Percentiles rank a stretch among this genome's conserved stretches.
These are phyloP conservation scores for Phialemonium atrogriseum DNA, from an alignment of 2,329 filamentous ascomycete species.

Conservation along the genomic window DNA sequence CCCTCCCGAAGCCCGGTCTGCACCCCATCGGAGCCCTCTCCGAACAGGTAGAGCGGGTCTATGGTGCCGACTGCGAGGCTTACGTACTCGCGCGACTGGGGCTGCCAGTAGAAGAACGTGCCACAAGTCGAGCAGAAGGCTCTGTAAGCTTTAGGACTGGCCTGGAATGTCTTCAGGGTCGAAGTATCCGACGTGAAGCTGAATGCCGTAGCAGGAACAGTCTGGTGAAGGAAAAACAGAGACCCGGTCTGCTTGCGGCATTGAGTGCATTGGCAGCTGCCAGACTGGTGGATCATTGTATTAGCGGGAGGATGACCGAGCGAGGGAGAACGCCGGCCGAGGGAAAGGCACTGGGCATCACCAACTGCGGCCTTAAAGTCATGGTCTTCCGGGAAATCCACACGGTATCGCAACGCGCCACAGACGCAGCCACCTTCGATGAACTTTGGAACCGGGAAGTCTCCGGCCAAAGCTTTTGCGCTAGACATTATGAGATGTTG, in stretches of 20 bases:
- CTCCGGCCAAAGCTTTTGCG: slow-evolving; percentile 5
- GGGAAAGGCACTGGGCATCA: too few species aligned
- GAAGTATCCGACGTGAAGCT: slow-evolving; percentile 22
- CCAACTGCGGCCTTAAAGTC: slow-evolving; percentile 26
- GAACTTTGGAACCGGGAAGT: slow-evolving; percentile 22
- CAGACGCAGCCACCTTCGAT: slow-evolving; percentile 46
- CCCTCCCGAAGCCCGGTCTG: slow-evolving; percentile 7
- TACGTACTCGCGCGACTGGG: slow-evolving; percentile 18
- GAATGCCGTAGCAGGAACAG: slow-evolving; percentile 24
- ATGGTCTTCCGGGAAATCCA: slow-evolving; percentile 35
- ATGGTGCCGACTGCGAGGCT: slow-evolving; percentile 34
- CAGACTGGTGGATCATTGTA: slow-evolving; percentile 22
- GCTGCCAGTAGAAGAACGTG: slow-evolving; percentile 38
- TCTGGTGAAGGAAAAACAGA: slow-evolving; percentile 32
- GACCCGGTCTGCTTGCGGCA: slow-evolving; percentile 43
- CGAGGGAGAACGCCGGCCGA: too few species aligned
- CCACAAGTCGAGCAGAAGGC: slow-evolving; percentile 42
- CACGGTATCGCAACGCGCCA: slow-evolving; percentile 36
- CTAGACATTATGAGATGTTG: neutral
- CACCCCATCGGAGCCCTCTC: slow-evolving; percentile 15
- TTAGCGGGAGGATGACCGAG: slow-evolving; percentile 3
- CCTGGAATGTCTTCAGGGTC: slow-evolving; percentile 29
- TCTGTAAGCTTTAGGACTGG: slow-evolving; percentile 30
- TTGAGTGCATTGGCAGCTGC: slow-evolving; percentile 47
- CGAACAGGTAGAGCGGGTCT: slow-evolving; percentile 33